Percentiles rank a stretch among this genome's conserved stretches.
Conservation (phyloP, 2,329 filamentous ascomycete genomes). For the Cladosporium sp. region DNA sequence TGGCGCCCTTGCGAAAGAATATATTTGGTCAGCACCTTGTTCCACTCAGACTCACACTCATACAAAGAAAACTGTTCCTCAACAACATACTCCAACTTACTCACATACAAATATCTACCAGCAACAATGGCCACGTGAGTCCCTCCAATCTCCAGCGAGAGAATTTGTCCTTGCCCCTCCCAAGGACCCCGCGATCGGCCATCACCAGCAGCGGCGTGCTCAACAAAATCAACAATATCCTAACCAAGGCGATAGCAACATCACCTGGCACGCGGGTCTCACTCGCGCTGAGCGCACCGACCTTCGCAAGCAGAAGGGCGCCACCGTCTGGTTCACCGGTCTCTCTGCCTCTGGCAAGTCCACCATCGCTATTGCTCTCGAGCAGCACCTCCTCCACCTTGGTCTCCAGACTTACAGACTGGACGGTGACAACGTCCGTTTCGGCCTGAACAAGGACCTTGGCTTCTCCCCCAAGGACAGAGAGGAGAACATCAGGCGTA, state of each 20-base stretch:
- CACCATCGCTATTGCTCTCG: slow-evolving; percentile 90
- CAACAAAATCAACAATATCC: slow-evolving; percentile 4
- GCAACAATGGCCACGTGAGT: slow-evolving; percentile 13
- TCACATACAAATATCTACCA: background rate
- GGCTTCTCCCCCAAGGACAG: slow-evolving; percentile 90
- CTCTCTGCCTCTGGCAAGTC: slow-evolving; percentile 96
- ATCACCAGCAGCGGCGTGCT: background rate
- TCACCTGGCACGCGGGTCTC: slow-evolving; percentile 82
- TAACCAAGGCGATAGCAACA: slow-evolving; percentile 57
- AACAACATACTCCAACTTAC: background rate
- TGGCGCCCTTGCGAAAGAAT: background rate
- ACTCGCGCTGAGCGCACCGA: slow-evolving; percentile 70
- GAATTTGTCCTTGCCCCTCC: slow-evolving; percentile 2
- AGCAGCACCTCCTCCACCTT: slow-evolving; percentile 90
- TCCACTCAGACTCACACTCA: background rate
- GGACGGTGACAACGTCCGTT: slow-evolving; percentile 97
- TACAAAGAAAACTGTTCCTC: background rate
- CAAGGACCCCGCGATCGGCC: slow-evolving; percentile 11
- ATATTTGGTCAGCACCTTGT: background rate
- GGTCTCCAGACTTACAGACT: slow-evolving; percentile 83
- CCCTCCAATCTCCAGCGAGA: background rate
- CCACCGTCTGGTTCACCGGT: slow-evolving; percentile 97
- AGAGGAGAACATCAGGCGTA: slow-evolving; percentile 96
- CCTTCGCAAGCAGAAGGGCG: slow-evolving; percentile 75
- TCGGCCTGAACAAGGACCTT: slow-evolving; percentile 95